Percentiles rank a stretch among this genome's conserved stretches.
These are phyloP conservation scores for Rhizopus delemar DNA, from an alignment of 371 early-diverging fungal species.

Conservation along the genomic window DNA sequence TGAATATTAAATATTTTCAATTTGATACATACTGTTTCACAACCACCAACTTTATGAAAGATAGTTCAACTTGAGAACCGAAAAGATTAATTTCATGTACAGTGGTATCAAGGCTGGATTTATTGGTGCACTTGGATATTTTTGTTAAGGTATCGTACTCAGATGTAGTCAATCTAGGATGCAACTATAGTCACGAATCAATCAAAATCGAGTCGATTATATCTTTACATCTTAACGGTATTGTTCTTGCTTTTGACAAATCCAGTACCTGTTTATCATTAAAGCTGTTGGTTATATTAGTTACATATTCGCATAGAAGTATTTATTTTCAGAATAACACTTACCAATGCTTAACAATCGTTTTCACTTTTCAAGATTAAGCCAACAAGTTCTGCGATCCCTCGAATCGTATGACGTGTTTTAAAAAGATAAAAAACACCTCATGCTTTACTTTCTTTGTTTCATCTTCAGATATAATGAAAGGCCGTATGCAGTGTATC, in stretches of 20 bases:
- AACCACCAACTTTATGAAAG: constrained; percentile 15
- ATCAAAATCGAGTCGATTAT: constrained; percentile 20
- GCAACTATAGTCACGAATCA: constrained; percentile 16
- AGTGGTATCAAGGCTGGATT: neutral
- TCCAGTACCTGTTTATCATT: constrained; percentile 14
- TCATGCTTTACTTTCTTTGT: no score
- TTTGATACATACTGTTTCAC: constrained; percentile 17
- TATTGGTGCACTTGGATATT: constrained; percentile 9
- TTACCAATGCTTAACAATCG: constrained; percentile 10
- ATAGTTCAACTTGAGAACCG: constrained; percentile 15
- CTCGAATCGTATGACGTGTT: no score
- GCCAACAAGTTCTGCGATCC: no score
- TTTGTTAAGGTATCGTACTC: constrained; percentile 14
- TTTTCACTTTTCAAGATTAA: no score
- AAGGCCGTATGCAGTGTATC: no score
- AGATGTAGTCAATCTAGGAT: constrained; percentile 14
- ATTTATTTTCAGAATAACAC: constrained; percentile 9
- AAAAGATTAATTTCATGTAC: constrained; percentile 5
- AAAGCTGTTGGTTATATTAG: constrained; percentile 12
- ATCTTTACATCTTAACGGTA: constrained; percentile 18
- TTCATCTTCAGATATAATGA: no score
- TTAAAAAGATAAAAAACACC: no score
- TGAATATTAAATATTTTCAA: constrained; percentile 14
- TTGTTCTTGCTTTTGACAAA: constrained; percentile 18
- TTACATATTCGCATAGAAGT: constrained; percentile 11